Evolutionary conservation across 352 stramenopile species (phyloP).

Genomic region (Globisporangium paroecandrum): DNA sequence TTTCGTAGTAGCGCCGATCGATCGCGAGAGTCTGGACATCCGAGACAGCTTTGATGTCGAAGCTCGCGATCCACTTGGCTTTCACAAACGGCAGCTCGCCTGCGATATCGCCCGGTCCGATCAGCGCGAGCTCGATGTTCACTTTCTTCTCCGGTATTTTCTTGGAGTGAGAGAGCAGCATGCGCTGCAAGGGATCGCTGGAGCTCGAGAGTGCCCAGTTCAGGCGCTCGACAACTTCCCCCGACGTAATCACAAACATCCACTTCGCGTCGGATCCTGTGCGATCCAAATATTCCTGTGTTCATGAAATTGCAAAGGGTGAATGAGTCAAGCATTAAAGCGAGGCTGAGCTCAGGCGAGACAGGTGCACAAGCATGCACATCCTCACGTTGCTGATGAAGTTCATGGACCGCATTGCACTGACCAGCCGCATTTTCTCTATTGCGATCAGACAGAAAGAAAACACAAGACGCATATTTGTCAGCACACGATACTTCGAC

Average conservation of each 20-base stretch:
- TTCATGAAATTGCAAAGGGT: background rate
- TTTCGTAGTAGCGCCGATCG: constrained; percentile 59
- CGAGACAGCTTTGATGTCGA: constrained; percentile 66
- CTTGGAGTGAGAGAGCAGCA: constrained; percentile 30
- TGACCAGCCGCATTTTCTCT: constrained; percentile 79
- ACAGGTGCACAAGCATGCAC: background rate
- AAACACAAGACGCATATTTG: background rate
- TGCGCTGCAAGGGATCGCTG: constrained; percentile 22
- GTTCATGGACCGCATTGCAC: constrained; percentile 56
- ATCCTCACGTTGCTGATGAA: constrained; percentile 59
- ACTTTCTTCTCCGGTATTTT: constrained; percentile 57
- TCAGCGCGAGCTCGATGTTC: constrained; percentile 60
- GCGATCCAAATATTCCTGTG: constrained; percentile 67
- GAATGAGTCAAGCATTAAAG: background rate
- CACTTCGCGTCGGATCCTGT: constrained; percentile 61
- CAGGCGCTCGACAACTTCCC: constrained; percentile 64
- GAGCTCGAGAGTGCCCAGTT: constrained; percentile 37
- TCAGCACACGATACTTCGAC: background rate
- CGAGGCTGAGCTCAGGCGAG: background rate
- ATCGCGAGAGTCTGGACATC: constrained; percentile 66
- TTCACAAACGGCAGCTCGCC: constrained; percentile 60
- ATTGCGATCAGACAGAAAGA: too few relatives aligned
- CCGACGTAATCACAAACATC: constrained; percentile 70
- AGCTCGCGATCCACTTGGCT: constrained; percentile 40
- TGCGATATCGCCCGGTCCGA: constrained; percentile 56